Percentiles rank a stretch among this genome's conserved stretches.
phyloP scores from a whole-genome alignment of 257 asterid genomes.

The Thymus quinquecostatus region DNA sequence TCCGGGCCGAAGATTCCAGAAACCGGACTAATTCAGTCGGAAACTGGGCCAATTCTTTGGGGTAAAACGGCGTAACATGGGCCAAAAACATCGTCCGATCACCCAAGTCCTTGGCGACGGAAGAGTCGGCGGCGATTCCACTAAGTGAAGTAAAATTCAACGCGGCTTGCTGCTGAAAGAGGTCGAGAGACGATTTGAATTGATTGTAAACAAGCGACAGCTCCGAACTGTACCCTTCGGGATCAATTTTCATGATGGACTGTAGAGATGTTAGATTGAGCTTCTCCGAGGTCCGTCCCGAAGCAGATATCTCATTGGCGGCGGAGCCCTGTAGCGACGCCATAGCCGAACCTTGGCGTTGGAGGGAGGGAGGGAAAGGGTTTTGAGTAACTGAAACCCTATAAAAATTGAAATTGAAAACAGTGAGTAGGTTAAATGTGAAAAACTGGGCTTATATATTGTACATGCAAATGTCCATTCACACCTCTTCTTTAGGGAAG shows the following conservation, averaged over 20 bases:
- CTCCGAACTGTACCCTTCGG: slow-evolving; percentile 80
- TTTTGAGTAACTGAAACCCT: slow-evolving; percentile 4
- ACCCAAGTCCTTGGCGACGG: slow-evolving; percentile 74
- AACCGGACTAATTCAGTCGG: slow-evolving; percentile 69
- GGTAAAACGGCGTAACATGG: slow-evolving; percentile 78
- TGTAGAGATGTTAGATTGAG: slow-evolving; percentile 68
- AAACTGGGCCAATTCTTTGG: slow-evolving; percentile 46
- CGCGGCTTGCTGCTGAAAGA: slow-evolving; percentile 81
- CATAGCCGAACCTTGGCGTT: slow-evolving; percentile 24
- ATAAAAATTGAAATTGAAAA: slow-evolving; percentile 6
- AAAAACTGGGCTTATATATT: too few species aligned
- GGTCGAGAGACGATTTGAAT: slow-evolving; percentile 79
- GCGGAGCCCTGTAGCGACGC: slow-evolving; percentile 31
- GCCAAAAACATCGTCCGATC: slow-evolving; percentile 80
- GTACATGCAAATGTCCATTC: too few species aligned
- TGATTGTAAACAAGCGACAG: slow-evolving; percentile 62
- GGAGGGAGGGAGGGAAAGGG: background rate
- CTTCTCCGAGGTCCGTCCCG: slow-evolving; percentile 61
- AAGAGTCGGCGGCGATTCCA: slow-evolving; percentile 64
- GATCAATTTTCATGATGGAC: slow-evolving; percentile 82
- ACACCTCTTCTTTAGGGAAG: too few species aligned
- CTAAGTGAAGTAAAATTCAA: slow-evolving; percentile 72
- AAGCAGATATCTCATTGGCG: slow-evolving; percentile 54
- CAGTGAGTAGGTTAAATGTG: too few species aligned
- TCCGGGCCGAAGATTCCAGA: slow-evolving; percentile 61